Percentiles rank a stretch among this genome's conserved stretches.
phyloP scores from a whole-genome alignment of 2,329 filamentous ascomycete genomes.

The Lomentospora prolificans region DNA sequence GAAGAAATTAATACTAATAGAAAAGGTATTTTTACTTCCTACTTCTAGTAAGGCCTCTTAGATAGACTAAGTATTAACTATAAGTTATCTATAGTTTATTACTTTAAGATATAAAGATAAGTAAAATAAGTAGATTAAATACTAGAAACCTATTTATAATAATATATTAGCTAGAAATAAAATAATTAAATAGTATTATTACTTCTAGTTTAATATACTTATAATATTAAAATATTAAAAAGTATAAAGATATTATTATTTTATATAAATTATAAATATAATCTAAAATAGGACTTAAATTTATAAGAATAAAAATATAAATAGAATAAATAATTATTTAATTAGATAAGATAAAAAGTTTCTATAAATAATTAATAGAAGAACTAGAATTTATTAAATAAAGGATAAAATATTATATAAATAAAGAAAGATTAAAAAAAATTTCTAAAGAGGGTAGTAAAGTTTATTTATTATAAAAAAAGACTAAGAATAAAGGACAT shows the following conservation, averaged over 20 bases:
- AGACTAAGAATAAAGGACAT: not conserved
- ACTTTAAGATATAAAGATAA: not conserved
- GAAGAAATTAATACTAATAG: no score
- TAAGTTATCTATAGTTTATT: not conserved
- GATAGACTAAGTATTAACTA: not conserved
- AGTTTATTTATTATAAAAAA: not conserved
- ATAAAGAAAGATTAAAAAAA: not conserved
- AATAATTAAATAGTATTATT: not conserved
- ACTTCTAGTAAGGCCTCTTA: not conserved
- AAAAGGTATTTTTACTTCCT: no score
- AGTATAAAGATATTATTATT: conserved; percentile 3
- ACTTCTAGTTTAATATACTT: conserved; percentile 3
- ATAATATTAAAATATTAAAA: conserved; percentile 7
- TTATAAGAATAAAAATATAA: no score
- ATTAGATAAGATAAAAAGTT: no score
- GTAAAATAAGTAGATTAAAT: not conserved
- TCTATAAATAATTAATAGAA: no score
- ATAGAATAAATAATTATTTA: no score
- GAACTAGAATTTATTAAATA: no score
- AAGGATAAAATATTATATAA: not conserved
- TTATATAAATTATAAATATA: not conserved
- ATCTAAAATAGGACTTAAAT: not conserved
- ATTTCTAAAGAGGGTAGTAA: not conserved
- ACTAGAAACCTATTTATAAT: not conserved
- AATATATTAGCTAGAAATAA: not conserved